Evolutionary conservation across 208 protist genomes (phyloP).

Genomic region (Leishmania arabica): DNA sequence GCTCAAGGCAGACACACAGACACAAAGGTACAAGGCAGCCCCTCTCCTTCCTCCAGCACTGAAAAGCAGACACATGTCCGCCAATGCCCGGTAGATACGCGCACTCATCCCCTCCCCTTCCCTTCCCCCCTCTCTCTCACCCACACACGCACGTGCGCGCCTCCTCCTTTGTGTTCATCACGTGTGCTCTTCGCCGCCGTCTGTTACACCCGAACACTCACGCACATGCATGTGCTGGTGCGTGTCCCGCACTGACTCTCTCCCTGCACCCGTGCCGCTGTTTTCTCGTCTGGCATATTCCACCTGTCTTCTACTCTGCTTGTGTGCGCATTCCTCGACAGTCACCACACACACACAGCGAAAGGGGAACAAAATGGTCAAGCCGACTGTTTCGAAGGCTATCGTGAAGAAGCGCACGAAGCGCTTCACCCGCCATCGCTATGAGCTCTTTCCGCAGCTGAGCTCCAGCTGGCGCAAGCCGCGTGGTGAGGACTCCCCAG

Average conservation of each 20-base stretch:
- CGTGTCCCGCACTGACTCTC: not conserved
- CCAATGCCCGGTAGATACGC: not conserved
- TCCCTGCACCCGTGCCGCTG: constrained; percentile 15
- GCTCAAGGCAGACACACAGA: not conserved
- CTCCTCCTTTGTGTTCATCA: not conserved
- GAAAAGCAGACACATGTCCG: not conserved
- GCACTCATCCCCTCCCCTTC: not conserved
- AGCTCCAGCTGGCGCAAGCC: constrained; percentile 97
- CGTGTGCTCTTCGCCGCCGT: not conserved
- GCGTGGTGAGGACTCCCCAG: constrained; percentile 98
- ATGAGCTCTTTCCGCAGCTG: constrained; percentile 95
- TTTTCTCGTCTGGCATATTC: not conserved
- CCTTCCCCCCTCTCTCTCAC: not conserved
- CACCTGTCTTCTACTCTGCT: not conserved
- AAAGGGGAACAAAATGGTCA: constrained; percentile 82
- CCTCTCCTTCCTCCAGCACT: not conserved
- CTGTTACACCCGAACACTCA: not conserved
- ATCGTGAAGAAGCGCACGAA: constrained; percentile 98
- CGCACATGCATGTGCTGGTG: not conserved
- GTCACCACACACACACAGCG: constrained; percentile 17
- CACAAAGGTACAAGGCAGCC: not conserved
- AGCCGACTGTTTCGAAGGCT: constrained; percentile 88
- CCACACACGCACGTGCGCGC: not conserved
- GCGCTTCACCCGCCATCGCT: constrained; percentile 97
- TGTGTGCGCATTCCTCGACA: not conserved